Evolutionary conservation across 768 basidiomycete species (phyloP).

Genomic region (Mycena indigotica): DNA sequence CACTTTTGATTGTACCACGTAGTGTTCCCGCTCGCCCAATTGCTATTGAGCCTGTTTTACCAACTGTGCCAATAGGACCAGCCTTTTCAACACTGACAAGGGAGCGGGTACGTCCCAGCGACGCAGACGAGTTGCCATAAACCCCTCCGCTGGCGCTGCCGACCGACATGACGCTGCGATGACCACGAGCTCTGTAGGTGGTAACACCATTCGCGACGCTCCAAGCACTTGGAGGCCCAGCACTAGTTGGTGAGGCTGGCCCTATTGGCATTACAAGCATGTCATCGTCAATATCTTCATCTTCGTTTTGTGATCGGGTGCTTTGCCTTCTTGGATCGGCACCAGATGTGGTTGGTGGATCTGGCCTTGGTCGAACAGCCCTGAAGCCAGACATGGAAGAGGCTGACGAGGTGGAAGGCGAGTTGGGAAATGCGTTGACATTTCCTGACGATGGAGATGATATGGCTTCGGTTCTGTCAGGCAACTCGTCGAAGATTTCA

Average conservation of each 20-base stretch:
- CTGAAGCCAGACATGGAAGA: conserved; percentile 18
- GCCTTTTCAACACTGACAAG: conserved; percentile 68
- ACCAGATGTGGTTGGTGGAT: conserved; percentile 21
- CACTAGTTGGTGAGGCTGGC: conserved; percentile 31
- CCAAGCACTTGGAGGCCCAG: conserved; percentile 43
- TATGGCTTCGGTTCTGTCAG: conserved; percentile 67
- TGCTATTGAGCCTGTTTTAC: conserved; percentile 60
- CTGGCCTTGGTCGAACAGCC: background rate
- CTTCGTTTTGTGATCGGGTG: conserved; percentile 45
- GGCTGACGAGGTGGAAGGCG: conserved; percentile 27
- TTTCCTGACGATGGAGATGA: conserved; percentile 35
- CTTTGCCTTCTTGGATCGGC: conserved; percentile 24
- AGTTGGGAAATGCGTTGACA: conserved; percentile 26
- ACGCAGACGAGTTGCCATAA: conserved; percentile 32
- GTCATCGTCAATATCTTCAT: conserved; percentile 76
- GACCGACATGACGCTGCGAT: conserved; percentile 34
- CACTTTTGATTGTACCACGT: conserved; percentile 39
- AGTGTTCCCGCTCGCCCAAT: conserved; percentile 61
- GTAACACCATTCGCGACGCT: conserved; percentile 16
- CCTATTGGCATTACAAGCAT: conserved; percentile 76
- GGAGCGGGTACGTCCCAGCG: conserved; percentile 52
- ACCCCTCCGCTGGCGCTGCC: conserved; percentile 21
- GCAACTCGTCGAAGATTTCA: conserved; percentile 83
- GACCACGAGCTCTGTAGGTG: conserved; percentile 32
- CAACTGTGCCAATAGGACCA: conserved; percentile 32